Percentiles rank a stretch among this genome's conserved stretches.
These are phyloP conservation scores for Moricandia arvensis DNA, from an alignment of 345 rosid species.

Conservation along the genomic window DNA sequence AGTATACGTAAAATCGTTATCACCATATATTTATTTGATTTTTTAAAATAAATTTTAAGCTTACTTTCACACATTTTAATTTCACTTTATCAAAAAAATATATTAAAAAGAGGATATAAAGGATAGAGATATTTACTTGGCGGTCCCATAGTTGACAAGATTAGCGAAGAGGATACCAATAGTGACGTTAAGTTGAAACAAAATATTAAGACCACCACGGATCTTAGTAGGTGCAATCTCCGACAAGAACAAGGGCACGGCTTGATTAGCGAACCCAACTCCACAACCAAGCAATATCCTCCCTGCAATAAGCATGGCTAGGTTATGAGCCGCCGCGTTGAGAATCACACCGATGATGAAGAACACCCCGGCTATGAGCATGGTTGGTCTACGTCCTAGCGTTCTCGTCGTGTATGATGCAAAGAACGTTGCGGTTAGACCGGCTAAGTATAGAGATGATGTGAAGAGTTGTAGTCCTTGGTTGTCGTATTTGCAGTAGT, in stretches of 20 bases:
- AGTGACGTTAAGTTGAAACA: constrained; percentile 93
- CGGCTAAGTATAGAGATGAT: constrained; percentile 89
- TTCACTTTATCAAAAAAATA: not conserved
- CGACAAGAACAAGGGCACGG: constrained; percentile 89
- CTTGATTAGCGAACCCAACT: constrained; percentile 95
- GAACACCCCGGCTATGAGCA: constrained; percentile 90
- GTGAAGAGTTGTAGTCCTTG: constrained; percentile 90
- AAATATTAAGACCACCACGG: constrained; percentile 88
- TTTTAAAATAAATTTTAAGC: too few species aligned
- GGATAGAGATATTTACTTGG: constrained; percentile 53
- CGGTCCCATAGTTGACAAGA: constrained; percentile 91
- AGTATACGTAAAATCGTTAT: not conserved
- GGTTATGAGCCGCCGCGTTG: constrained; percentile 74
- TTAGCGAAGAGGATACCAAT: constrained; percentile 89
- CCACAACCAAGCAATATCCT: constrained; percentile 92
- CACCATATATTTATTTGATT: too few species aligned
- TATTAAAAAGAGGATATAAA: not conserved
- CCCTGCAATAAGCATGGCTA: constrained; percentile 89
- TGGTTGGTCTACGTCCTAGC: constrained; percentile 70
- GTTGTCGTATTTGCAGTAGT: constrained; percentile 93
- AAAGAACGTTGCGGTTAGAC: constrained; percentile 80
- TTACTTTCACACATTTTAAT: not conserved
- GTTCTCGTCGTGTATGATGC: constrained; percentile 93
- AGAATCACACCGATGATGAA: constrained; percentile 69
- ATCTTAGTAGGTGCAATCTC: constrained; percentile 95